These are phyloP conservation scores for Xylariaceae sp. DNA, from an alignment of 2,329 filamentous ascomycete genomes.

Conservation along the genomic window DNA sequence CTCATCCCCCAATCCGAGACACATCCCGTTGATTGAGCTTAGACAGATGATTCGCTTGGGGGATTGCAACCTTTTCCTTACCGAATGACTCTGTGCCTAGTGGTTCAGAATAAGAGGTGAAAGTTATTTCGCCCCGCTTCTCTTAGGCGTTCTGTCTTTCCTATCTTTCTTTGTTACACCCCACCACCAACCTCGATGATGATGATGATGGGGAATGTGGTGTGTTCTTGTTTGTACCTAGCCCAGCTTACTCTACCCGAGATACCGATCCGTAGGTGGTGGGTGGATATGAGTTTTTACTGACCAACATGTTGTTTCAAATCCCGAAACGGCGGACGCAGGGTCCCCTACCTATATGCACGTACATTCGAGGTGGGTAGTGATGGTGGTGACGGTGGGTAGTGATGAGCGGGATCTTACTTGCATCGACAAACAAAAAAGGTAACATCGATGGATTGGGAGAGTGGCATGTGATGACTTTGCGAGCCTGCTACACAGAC, in stretches of 20 bases:
- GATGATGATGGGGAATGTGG: background rate
- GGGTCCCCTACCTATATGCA: conserved; percentile 23
- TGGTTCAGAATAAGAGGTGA: conserved; percentile 15
- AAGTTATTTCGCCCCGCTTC: conserved; percentile 1
- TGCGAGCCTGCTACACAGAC: conserved; percentile 12
- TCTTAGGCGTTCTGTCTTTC: conserved; percentile 9
- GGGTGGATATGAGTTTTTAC: background rate
- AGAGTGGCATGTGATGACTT: conserved; percentile 18
- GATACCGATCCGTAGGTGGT: no score
- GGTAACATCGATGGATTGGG: background rate
- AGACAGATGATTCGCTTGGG: conserved; percentile 11
- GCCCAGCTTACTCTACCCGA: no score
- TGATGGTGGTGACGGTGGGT: background rate
- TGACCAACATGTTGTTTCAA: conserved; percentile 18
- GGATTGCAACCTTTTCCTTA: background rate
- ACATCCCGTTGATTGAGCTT: background rate
- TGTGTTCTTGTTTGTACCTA: background rate
- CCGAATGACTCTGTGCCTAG: conserved; percentile 13
- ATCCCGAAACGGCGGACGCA: conserved; percentile 27
- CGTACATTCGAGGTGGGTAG: background rate
- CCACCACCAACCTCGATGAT: no score
- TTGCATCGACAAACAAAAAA: conserved; percentile 22
- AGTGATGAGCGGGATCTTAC: no score
- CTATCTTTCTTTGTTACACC: no score
- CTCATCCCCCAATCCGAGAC: conserved; percentile 9